Base-by-base conservation (phyloP, 768 basidiomycete genomes). In the Cystobasidium onofrii region DNA sequence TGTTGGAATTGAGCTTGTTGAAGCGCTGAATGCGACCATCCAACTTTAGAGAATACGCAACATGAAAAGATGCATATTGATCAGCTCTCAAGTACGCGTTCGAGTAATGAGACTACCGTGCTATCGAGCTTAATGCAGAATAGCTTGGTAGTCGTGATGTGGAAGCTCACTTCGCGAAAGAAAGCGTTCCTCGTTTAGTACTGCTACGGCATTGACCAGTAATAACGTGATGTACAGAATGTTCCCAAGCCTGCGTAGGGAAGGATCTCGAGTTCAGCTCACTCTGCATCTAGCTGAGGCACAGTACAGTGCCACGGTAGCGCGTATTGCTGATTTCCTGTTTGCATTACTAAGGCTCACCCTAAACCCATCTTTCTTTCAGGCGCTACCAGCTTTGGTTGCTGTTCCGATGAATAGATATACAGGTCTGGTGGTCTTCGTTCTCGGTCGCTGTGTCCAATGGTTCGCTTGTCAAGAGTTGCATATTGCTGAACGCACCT, bases 141-240 rank as follows among this genome's bases (percentile, higher is more conserved):
- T 6, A 39, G 39, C 39, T 15, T 39, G 39, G 6, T 6, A 39
- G 15, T 36, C 33, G 27, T 39, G 36, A 44, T 25, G 63, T 39
- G 36, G 63, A 39, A 54, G 46, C 60, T 57, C 64, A 70, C 74
- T 73, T 39, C 62, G 65, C 23, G 92, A 89, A 70, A 99, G 88
- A 82, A 99, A 99, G 7, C 95, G 87, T 78, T 99, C 95, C 82
- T 99, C 95, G 79, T 88, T 95, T 75, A 99, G 85, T 73, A 99
- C 88, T 9, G 95, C 95, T 81, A 98, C 87, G 55, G 93, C 91
- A 81, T 99, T 98, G 78, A 93, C 87, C 80, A 97, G 84, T 52
- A 99, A 87, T 27, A 99, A 84, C 29, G 87, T 84, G 71, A 92
- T 89, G 84, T 96, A 92, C 77, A 97, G 83, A 76, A 96, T 86